Percentiles rank a stretch among this genome's conserved stretches.
Evolutionary conservation across 2,329 filamentous ascomycete genomes (phyloP).

Genomic region (Delphinella strobiligena): DNA sequence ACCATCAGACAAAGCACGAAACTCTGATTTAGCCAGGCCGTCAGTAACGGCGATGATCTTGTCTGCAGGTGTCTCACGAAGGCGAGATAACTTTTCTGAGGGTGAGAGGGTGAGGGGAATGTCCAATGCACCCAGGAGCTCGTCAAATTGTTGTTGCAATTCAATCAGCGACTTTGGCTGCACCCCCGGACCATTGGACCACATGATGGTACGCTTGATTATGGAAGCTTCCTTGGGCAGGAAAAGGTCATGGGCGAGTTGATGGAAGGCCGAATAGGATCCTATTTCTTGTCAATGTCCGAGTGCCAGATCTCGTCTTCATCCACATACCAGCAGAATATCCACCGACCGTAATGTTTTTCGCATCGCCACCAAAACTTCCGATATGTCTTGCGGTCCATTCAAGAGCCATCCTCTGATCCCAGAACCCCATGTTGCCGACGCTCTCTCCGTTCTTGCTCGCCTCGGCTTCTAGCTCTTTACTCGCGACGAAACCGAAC

Average conservation of each 20-base stretch:
- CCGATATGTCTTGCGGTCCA: slow-evolving; percentile 42
- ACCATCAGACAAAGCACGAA: slow-evolving; percentile 40
- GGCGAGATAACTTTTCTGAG: slow-evolving; percentile 32
- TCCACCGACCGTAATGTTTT: slow-evolving; percentile 41
- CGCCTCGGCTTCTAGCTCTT: slow-evolving; percentile 34
- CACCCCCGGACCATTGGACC: slow-evolving; percentile 41
- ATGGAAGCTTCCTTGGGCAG: slow-evolving; percentile 32
- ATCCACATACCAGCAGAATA: slow-evolving; percentile 38
- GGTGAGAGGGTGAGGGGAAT: slow-evolving; percentile 30
- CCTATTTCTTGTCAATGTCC: slow-evolving; percentile 19
- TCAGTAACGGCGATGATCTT: slow-evolving; percentile 31
- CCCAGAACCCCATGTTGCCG: slow-evolving; percentile 46
- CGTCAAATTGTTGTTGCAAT: slow-evolving; percentile 40
- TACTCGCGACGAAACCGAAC: slow-evolving; percentile 43
- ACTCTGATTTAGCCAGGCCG: slow-evolving; percentile 38
- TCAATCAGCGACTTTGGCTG: slow-evolving; percentile 38
- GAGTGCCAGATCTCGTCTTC: neutral
- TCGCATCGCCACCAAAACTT: slow-evolving; percentile 39
- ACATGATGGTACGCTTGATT: slow-evolving; percentile 41
- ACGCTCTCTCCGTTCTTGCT: slow-evolving; percentile 23
- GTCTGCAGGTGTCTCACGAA: slow-evolving; percentile 28
- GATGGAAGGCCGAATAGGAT: slow-evolving; percentile 44
- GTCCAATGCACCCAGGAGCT: slow-evolving; percentile 32
- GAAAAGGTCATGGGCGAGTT: slow-evolving; percentile 44
- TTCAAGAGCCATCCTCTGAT: slow-evolving; percentile 43